Percentiles rank a stretch among this genome's conserved stretches.
These are phyloP conservation scores for Hypoxylon sp. DNA, from an alignment of 2,329 filamentous ascomycete species.

Conservation along the genomic window DNA sequence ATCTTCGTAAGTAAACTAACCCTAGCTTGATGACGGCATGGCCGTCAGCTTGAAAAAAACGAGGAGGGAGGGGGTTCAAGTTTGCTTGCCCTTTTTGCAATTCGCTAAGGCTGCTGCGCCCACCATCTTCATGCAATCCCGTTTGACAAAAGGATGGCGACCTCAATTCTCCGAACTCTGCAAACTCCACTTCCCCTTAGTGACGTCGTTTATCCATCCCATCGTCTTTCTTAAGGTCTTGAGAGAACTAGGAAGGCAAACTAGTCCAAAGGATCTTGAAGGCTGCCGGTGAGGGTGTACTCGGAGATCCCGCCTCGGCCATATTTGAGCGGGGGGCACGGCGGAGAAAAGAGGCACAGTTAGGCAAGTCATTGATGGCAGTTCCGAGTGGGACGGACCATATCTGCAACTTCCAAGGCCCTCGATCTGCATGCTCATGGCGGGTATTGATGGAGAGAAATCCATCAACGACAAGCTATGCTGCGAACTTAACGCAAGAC, in stretches of 20 bases:
- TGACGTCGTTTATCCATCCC: constrained; percentile 25
- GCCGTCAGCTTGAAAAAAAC: constrained; percentile 14
- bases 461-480: constrained; percentile 13
- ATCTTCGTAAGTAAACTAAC: constrained; percentile 33
- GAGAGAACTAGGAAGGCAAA: constrained; percentile 12
- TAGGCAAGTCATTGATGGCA: constrained; percentile 18
- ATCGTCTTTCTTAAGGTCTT: constrained; percentile 15
- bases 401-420: constrained; percentile 21
- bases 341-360: constrained; percentile 31
- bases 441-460: constrained; percentile 21
- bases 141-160: constrained; percentile 28
- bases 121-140: constrained; percentile 34
- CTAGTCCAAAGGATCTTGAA: constrained; percentile 10
- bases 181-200: constrained; percentile 15
- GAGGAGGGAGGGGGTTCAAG: constrained; percentile 10
- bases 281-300: constrained; percentile 8
- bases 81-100: constrained; percentile 12
- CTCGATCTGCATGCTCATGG: constrained; percentile 29
- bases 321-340: constrained; percentile 30
- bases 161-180: constrained; percentile 33
- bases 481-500: constrained; percentile 9
- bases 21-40: constrained; percentile 35
- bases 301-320: constrained; percentile 38
- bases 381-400: constrained; percentile 21
- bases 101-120: constrained; percentile 40